Base-by-base conservation (phyloP, 169 alveolate species). In the Hepatocystis sp. region DNA sequence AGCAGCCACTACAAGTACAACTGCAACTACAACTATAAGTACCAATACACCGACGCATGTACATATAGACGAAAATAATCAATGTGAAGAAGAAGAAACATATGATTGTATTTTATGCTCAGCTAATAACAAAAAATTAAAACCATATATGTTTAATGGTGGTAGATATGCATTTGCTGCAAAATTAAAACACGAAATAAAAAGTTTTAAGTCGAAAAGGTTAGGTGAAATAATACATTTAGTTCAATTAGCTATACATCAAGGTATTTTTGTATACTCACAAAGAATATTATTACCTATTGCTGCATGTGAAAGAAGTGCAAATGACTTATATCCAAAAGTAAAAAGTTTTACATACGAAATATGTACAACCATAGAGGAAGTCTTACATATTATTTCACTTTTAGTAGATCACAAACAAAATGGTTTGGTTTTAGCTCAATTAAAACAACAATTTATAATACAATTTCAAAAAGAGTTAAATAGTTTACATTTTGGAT, bases 141-240 rank as follows among this genome's bases (percentile, higher is more conserved):
- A 91, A 34, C 58, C 65, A 15, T 63, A 85, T 66, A 91, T 67
- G 64, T 92, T 92, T 34, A 90, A 85, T 40, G 95, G 95, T 19
- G 95, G 95, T 4, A 39, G 95, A 13, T 92, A 92, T 56, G 95
- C 95, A 4, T 92, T 92, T 51, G 95, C 95, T 0, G 95, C 91
- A 28, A 85, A 93, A 17, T 46, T 92, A 47, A 66, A 88, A 19
- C 60, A 90, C 27, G 68, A 85, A 65, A 93, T 92, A n/a, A 71
- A 84, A 10, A 92, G 91, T 32, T 92, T 92, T 86, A 68, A 85
- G 17, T 65, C 90, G 2, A 92, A 90, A 92, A 66, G 95, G 2
- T 42, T 92, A 36, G 95, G 95, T 11, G 94, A 92, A 46, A 91
- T 92, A 56, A 91, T 92, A 4, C 95, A 92, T 65, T 56, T 92